Evolutionary conservation across 768 basidiomycete genomes (phyloP).

Genomic region (Rhodotorula diobovata): DNA sequence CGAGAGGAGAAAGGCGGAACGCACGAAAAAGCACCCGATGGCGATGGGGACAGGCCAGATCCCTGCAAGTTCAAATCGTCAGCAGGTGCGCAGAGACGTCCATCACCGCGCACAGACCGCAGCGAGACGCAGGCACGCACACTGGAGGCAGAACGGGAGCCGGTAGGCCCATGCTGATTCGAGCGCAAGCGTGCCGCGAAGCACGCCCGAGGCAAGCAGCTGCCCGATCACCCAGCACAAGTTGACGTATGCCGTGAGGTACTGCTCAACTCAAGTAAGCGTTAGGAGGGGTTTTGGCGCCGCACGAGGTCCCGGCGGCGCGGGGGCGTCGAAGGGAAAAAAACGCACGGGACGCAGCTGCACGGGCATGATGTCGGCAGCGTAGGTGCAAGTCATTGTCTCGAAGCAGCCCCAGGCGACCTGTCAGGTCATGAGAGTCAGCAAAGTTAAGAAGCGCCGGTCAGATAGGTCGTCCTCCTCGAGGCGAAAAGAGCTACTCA

Average conservation of each 20-base stretch:
- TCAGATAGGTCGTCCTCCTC: no score
- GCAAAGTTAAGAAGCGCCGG: not conserved
- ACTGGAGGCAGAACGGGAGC: constrained; percentile 35
- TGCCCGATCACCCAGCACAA: constrained; percentile 48
- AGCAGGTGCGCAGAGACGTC: not conserved
- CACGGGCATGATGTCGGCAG: constrained; percentile 36
- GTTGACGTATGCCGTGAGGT: constrained; percentile 46
- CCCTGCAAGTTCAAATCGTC: constrained; percentile 33
- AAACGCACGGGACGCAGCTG: constrained; percentile 20
- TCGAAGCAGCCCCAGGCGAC: constrained; percentile 34
- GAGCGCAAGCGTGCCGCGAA: constrained; percentile 37
- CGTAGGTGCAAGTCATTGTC: constrained; percentile 47
- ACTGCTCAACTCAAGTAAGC: constrained; percentile 2
- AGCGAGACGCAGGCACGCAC: no score
- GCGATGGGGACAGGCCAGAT: constrained; percentile 47
- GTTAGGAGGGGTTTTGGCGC: no score
- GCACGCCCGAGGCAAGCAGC: constrained; percentile 42
- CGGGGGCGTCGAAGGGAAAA: no score
- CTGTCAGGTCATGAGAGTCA: not conserved
- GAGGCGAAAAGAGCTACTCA: not conserved
- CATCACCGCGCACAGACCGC: no score
- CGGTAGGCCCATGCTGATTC: constrained; percentile 40
- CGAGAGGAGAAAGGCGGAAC: no score
- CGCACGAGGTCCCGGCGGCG: no score
- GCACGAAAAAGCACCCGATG: constrained; percentile 45